These are phyloP conservation scores for Aspergillus kassunensis DNA, from an alignment of 495 filamentous ascomycete species.

Conservation along the genomic window DNA sequence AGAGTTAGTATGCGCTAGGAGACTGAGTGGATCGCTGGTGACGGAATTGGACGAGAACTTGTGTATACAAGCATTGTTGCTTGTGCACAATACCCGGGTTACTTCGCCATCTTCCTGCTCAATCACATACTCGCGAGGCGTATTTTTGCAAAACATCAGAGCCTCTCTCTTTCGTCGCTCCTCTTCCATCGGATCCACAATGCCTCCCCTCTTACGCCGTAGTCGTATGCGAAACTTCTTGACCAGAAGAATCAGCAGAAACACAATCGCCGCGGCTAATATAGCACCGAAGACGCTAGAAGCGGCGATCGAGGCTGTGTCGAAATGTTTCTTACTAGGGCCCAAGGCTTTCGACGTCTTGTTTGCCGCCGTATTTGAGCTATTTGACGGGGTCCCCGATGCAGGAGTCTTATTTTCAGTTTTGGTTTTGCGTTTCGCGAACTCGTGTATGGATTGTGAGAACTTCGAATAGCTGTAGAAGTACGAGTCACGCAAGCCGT, in stretches of 20 bases:
- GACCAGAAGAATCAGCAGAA: slow-evolving; percentile 13
- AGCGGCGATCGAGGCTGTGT: slow-evolving; percentile 22
- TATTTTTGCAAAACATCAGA: slow-evolving; percentile 14
- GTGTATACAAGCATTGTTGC: slow-evolving; percentile 2
- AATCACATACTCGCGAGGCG: slow-evolving; percentile 12
- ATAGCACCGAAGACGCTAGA: slow-evolving; percentile 15
- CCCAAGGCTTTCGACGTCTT: slow-evolving; percentile 5
- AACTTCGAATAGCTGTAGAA: neutral
- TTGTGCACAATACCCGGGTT: slow-evolving; percentile 14
- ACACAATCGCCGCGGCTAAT: slow-evolving; percentile 11
- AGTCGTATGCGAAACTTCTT: slow-evolving; percentile 12
- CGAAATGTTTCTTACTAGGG: slow-evolving; percentile 15
- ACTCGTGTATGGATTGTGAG: neutral
- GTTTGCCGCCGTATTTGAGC: neutral
- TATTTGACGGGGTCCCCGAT: neutral
- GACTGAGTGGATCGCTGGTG: neutral
- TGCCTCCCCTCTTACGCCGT: slow-evolving; percentile 5
- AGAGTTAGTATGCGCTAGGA: neutral
- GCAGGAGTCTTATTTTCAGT: neutral
- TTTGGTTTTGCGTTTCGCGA: neutral
- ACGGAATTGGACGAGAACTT: neutral
- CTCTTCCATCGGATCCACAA: neutral
- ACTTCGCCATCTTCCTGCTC: slow-evolving; percentile 14
- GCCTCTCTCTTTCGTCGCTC: slow-evolving; percentile 11
- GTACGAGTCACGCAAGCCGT: neutral